Percentiles rank a stretch among this genome's conserved stretches.
Evolutionary conservation across 2,329 filamentous ascomycete genomes (phyloP).

Genomic region (Sordariomycetes sp.): DNA sequence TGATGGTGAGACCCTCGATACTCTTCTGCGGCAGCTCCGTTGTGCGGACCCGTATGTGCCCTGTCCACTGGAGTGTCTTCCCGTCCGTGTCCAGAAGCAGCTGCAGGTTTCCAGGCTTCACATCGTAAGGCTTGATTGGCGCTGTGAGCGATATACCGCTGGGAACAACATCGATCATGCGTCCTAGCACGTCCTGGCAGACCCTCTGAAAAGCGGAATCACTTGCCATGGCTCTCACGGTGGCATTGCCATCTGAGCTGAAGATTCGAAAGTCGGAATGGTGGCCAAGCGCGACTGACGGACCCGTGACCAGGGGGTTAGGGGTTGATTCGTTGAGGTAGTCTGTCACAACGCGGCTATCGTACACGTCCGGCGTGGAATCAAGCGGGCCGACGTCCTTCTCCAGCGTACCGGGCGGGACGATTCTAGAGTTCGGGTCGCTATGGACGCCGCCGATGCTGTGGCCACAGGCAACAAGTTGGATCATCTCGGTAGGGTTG

Average conservation of each 20-base stretch:
- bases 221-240: constrained; percentile 35
- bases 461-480: constrained; percentile 50
- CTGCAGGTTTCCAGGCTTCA: constrained; percentile 49
- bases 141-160: constrained; percentile 36
- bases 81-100: constrained; percentile 40
- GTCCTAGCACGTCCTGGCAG: constrained; percentile 42
- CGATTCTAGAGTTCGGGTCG: constrained; percentile 40
- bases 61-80: constrained; percentile 35
- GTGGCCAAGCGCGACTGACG: constrained; percentile 29
- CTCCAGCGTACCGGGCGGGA: constrained; percentile 28
- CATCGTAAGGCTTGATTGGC: constrained; percentile 41
- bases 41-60: constrained; percentile 46
- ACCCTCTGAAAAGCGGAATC: constrained; percentile 29
- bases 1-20: constrained; percentile 36
- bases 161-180: constrained; percentile 53
- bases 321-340: constrained; percentile 42
- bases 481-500: constrained; percentile 44
- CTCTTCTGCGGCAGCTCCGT: constrained; percentile 29
- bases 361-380: constrained; percentile 34
- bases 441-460: constrained; percentile 49
- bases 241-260: constrained; percentile 42
- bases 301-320: constrained; percentile 44
- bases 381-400: constrained; percentile 37
- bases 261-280: constrained; percentile 48
- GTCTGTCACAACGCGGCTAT: constrained; percentile 46